A percentile compares a stretch with the other conserved stretches of the same genome.
phyloP scores from a whole-genome alignment of 2,329 filamentous ascomycete genomes.

The Nakataea oryzae region DNA sequence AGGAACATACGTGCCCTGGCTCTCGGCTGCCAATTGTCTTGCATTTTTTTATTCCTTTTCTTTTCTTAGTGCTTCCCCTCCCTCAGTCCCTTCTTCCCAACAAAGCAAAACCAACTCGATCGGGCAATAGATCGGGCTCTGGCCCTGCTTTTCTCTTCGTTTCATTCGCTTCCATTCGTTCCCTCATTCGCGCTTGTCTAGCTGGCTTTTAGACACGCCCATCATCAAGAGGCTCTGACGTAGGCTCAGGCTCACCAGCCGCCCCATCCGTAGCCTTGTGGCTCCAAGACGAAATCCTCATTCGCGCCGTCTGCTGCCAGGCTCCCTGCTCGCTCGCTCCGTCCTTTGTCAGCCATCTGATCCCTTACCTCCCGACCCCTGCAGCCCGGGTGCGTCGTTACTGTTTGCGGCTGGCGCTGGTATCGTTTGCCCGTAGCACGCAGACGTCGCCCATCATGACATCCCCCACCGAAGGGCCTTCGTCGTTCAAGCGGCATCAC shows the following conservation, averaged over 20 bases:
- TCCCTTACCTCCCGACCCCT: no score
- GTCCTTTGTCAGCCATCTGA: not conserved
- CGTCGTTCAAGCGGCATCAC: conserved; percentile 13
- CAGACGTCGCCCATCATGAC: conserved; percentile 10
- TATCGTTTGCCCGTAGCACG: not conserved
- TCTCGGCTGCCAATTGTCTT: not conserved
- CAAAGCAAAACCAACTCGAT: not conserved
- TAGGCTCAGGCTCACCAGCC: not conserved
- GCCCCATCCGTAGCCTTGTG: not conserved
- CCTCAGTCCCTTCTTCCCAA: not conserved
- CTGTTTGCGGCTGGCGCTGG: not conserved
- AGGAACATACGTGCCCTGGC: no score
- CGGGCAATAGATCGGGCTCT: not conserved
- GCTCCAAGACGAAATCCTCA: not conserved
- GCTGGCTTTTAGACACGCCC: not conserved
- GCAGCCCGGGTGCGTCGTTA: no score
- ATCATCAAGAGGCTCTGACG: not conserved
- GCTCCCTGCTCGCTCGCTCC: no score
- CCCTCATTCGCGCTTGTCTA: not conserved
- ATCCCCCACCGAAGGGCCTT: conserved; percentile 10
- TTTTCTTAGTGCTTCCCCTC: no score
- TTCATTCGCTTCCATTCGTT: not conserved
- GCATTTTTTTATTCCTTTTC: not conserved
- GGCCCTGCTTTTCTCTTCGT: not conserved
- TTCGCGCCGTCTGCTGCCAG: not conserved